Conservation (phyloP, 2,329 filamentous ascomycete species). For the Fusarium keratoplasticum region DNA sequence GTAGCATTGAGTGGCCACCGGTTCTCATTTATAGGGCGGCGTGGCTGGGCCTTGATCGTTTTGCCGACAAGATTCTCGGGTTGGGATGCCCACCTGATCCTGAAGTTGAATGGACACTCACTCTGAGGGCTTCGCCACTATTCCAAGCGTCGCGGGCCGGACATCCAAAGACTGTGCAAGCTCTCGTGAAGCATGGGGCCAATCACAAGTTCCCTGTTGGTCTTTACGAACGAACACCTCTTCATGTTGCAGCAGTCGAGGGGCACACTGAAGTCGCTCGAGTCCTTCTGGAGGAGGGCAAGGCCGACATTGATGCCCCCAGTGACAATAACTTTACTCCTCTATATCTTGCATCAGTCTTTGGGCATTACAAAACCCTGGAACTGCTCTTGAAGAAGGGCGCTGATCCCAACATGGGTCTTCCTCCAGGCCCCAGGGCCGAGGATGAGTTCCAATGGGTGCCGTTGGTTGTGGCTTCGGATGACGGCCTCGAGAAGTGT, state of each 20-base stretch:
- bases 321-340: neutral
- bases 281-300: neutral
- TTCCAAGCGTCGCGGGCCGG: neutral
- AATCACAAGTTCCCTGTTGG: neutral
- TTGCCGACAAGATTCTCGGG: neutral
- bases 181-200: neutral
- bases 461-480: neutral
- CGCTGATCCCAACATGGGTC: conserved; percentile 5
- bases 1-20: neutral
- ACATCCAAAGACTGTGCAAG: neutral
- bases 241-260: neutral
- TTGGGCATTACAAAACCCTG: neutral
- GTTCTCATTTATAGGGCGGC: neutral
- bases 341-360: neutral
- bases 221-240: neutral
- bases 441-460: neutral
- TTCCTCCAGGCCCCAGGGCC: neutral
- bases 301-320: neutral
- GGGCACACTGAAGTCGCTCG: neutral
- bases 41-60: neutral
- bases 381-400: neutral
- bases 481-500: neutral
- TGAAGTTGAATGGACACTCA: neutral
- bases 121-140: neutral
- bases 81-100: conserved; percentile 3